Percentiles rank a stretch among this genome's conserved stretches.
Conservation (phyloP, 768 basidiomycete genomes). For the Leccinum fibrillosum region DNA sequence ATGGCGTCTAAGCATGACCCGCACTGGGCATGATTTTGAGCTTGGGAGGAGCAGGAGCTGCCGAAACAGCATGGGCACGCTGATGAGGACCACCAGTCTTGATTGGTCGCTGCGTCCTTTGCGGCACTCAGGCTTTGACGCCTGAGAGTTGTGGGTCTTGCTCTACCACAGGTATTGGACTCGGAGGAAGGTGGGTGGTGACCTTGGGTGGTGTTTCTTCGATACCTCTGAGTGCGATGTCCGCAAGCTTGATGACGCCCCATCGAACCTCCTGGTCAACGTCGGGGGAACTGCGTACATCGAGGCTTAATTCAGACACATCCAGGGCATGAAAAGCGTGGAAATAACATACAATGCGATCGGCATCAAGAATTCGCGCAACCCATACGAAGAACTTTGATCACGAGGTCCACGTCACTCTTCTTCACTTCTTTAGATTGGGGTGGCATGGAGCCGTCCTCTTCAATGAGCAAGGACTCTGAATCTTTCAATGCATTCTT, state of each 20-base stretch:
- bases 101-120: slow-evolving; percentile 36
- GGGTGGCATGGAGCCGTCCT: slow-evolving; percentile 72
- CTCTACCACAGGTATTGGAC: slow-evolving; percentile 62
- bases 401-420: slow-evolving; percentile 79
- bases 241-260: slow-evolving; percentile 88
- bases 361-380: slow-evolving; percentile 79
- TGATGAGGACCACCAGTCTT: slow-evolving; percentile 35
- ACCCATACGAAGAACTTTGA: slow-evolving; percentile 82
- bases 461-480: slow-evolving; percentile 80
- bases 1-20: slow-evolving; percentile 15
- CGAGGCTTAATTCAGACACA: background rate
- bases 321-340: slow-evolving; percentile 1
- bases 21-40: slow-evolving; percentile 43
- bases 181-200: slow-evolving; percentile 70
- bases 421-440: slow-evolving; percentile 74
- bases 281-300: slow-evolving; percentile 56
- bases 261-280: slow-evolving; percentile 88
- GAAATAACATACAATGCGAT: slow-evolving; percentile 63
- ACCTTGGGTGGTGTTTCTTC: slow-evolving; percentile 86
- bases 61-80: slow-evolving; percentile 28
- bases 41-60: slow-evolving; percentile 45
- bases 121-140: slow-evolving; percentile 42
- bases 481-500: slow-evolving; percentile 69
- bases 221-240: slow-evolving; percentile 77
- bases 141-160: slow-evolving; percentile 49